Conservation (phyloP, 2,329 filamentous ascomycete species). For the Aspergillus tubingensis region DNA sequence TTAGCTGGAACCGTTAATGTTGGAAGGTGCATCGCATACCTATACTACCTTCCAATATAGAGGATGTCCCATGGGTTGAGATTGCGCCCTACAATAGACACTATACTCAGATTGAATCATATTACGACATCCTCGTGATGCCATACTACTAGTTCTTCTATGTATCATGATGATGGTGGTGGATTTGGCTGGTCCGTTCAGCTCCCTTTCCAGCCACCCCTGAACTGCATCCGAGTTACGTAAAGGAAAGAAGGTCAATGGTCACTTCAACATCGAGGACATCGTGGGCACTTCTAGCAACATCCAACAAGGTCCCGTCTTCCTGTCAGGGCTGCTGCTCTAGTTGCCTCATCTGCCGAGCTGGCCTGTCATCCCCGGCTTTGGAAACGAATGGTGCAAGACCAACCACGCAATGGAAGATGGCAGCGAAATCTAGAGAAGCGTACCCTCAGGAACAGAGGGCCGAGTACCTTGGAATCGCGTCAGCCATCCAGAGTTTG, state of each 20-base stretch:
- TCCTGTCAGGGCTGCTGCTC: background rate
- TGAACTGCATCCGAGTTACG: constrained; percentile 40
- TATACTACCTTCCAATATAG: background rate
- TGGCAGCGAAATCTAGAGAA: background rate
- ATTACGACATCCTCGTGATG: constrained; percentile 1
- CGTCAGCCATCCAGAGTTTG: background rate
- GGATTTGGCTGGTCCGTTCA: background rate
- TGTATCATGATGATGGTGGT: background rate
- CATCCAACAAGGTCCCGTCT: background rate
- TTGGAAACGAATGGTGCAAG: background rate
- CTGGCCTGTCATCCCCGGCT: constrained; percentile 3
- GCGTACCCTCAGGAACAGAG: background rate
- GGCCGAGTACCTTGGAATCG: constrained; percentile 6
- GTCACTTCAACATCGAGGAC: constrained; percentile 4
- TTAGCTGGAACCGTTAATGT: background rate
- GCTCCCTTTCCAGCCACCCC: constrained; percentile 1
- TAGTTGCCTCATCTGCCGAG: constrained; percentile 9
- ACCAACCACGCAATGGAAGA: background rate
- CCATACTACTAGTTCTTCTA: background rate
- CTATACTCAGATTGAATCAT: background rate
- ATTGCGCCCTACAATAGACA: background rate
- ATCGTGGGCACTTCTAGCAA: constrained; percentile 19
- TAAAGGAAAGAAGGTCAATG: constrained; percentile 38
- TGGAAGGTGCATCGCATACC: background rate
- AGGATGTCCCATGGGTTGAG: background rate